These are phyloP conservation scores for Pseudogymnoascus sp. DNA, from an alignment of 2,329 filamentous ascomycete species.

Conservation along the genomic window DNA sequence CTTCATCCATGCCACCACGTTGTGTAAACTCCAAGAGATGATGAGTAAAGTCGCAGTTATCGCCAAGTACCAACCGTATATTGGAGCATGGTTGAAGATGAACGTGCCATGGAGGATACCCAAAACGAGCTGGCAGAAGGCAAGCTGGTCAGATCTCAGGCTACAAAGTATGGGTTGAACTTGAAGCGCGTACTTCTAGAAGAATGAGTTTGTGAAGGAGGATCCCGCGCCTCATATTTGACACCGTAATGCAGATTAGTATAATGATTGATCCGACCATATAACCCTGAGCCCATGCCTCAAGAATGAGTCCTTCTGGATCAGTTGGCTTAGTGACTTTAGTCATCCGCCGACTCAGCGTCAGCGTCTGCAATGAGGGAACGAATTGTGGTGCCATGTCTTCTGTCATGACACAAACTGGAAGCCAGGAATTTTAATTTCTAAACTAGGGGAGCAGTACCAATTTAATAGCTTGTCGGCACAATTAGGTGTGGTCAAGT, in stretches of 20 bases:
- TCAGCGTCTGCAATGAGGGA: neutral
- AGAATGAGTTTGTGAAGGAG: slow-evolving; percentile 44
- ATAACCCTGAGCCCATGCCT: slow-evolving; percentile 38
- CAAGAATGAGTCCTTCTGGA: slow-evolving; percentile 32
- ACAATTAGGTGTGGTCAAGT: no score
- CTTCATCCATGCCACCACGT: neutral
- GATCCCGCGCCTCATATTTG: slow-evolving; percentile 42
- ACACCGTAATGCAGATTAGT: slow-evolving; percentile 41
- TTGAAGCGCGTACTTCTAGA: slow-evolving; percentile 33
- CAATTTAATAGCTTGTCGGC: no score
- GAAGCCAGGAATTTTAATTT: no score
- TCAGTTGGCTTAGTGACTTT: slow-evolving; percentile 19
- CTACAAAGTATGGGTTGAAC: neutral
- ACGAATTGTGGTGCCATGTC: neutral
- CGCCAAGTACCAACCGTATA: slow-evolving; percentile 58
- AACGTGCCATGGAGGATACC: slow-evolving; percentile 52
- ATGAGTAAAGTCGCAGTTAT: slow-evolving; percentile 49
- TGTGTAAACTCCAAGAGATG: neutral
- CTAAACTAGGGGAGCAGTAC: no score
- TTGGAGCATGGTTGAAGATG: slow-evolving; percentile 47
- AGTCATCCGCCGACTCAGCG: neutral
- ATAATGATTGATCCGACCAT: slow-evolving; percentile 43
- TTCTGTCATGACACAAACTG: no score
- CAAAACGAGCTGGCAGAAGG: slow-evolving; percentile 40
- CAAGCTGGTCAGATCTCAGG: neutral